Conservation (phyloP, 2,329 filamentous ascomycete species). For the Gaeumannomyces tritici region DNA sequence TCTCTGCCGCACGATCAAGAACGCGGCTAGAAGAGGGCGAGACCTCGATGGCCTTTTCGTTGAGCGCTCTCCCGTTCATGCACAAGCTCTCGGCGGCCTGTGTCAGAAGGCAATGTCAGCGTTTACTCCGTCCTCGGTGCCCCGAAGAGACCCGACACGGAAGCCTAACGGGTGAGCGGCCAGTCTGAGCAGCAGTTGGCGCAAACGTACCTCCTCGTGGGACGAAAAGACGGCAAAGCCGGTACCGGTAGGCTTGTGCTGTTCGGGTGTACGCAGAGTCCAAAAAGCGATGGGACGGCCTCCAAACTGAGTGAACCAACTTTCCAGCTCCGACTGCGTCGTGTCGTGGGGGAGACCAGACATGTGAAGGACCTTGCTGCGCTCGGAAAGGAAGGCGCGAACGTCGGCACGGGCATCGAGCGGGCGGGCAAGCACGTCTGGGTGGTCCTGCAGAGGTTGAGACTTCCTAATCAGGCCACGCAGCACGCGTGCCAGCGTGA, state of each 20-base stretch:
- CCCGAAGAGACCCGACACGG: background rate
- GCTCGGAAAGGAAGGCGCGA: conserved; percentile 86
- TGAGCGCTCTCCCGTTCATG: conserved; percentile 97
- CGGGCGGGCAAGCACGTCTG: conserved; percentile 86
- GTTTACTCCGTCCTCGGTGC: background rate
- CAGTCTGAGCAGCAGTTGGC: background rate
- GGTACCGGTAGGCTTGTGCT: conserved; percentile 98
- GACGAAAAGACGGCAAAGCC: conserved; percentile 98
- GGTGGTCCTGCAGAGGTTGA: conserved; percentile 85
- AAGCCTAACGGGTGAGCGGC: background rate
- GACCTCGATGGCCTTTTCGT: conserved; percentile 98
- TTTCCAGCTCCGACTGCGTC: conserved; percentile 96
- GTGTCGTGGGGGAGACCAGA: conserved; percentile 95
- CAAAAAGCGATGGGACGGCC: conserved; percentile 97
- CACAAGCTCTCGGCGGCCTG: conserved; percentile 95
- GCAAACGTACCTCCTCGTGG: conserved; percentile 82
- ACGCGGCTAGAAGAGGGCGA: conserved; percentile 96
- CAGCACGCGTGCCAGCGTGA: conserved; percentile 86
- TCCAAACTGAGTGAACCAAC: conserved; percentile 98
- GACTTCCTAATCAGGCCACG: conserved; percentile 93
- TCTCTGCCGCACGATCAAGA: conserved; percentile 88
- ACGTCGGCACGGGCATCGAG: conserved; percentile 97
- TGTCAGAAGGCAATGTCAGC: background rate
- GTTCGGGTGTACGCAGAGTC: conserved; percentile 94
- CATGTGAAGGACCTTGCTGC: conserved; percentile 97